Conservation (phyloP, 352 stramenopile genomes). For the Saprolegnia parasitica region DNA sequence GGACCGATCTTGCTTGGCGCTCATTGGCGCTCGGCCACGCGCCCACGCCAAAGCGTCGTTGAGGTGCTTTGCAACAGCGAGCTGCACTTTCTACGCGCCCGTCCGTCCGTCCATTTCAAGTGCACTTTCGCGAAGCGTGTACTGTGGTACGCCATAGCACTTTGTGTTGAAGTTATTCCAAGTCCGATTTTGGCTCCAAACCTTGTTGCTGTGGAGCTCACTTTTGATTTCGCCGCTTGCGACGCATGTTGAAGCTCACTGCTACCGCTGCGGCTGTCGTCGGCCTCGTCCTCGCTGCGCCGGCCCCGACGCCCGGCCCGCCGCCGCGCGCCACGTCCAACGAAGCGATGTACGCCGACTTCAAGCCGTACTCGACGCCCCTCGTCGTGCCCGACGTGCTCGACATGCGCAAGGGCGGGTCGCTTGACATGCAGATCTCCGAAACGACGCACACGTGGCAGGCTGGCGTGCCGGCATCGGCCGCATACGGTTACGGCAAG, state of each 20-base stretch:
- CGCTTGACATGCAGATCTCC: conserved; percentile 41
- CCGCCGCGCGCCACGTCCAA: conserved; percentile 9
- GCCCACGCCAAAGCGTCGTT: no score
- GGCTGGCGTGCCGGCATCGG: conserved; percentile 37
- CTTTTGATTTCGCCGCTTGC: conserved; percentile 23
- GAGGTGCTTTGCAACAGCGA: no score
- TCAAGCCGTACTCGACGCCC: conserved; percentile 35
- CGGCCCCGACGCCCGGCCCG: not conserved
- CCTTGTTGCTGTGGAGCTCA: no score
- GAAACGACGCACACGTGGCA: conserved; percentile 44
- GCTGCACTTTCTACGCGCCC: not conserved
- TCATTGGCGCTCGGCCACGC: not conserved
- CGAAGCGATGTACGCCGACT: conserved; percentile 37
- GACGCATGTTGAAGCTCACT: not conserved
- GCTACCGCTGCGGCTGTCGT: not conserved
- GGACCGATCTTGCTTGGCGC: not conserved
- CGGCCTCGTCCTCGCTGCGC: not conserved
- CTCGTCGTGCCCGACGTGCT: conserved; percentile 41
- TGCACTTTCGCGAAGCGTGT: not conserved
- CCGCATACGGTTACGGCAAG: conserved; percentile 46
- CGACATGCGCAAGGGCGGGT: conserved; percentile 38
- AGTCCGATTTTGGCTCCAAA: no score
- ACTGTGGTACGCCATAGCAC: not conserved
- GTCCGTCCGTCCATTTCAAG: not conserved
- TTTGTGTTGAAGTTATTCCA: no score